Percentiles rank a stretch among this genome's conserved stretches.
Evolutionary conservation across 768 basidiomycete species (phyloP).

Genomic region (Leccinum disarticulatum): DNA sequence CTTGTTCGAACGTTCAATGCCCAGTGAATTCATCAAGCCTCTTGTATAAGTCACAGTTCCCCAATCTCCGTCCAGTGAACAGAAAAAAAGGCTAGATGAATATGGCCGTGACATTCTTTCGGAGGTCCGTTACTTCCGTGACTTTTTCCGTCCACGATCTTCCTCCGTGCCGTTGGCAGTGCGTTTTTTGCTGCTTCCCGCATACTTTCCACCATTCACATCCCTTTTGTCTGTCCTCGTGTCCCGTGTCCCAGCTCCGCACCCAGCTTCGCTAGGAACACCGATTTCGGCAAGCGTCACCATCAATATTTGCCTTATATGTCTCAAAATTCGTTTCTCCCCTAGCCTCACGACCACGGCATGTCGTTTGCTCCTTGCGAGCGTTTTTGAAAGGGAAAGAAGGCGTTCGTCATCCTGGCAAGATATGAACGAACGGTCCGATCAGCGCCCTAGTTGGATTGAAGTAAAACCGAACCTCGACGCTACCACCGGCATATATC

Average conservation of each 20-base stretch:
- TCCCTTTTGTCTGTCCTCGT: constrained; percentile 1
- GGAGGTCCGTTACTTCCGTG: constrained; percentile 15
- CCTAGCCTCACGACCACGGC: constrained; percentile 76
- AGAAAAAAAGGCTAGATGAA: background rate
- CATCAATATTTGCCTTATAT: constrained; percentile 20
- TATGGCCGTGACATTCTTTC: background rate
- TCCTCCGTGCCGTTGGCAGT: constrained; percentile 3
- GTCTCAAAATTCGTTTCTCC: constrained; percentile 68
- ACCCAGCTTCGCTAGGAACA: background rate
- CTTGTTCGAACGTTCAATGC: background rate
- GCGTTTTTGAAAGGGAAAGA: constrained; percentile 22
- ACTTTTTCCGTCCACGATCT: constrained; percentile 18
- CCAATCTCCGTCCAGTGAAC: background rate
- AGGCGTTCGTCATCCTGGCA: constrained; percentile 52
- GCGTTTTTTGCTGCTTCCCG: constrained; percentile 17
- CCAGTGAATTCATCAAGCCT: background rate
- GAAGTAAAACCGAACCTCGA: constrained; percentile 41
- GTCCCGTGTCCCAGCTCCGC: constrained; percentile 1
- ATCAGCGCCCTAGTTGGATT: background rate
- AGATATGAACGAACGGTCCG: constrained; percentile 1
- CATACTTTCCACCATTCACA: background rate
- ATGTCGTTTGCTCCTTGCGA: constrained; percentile 49
- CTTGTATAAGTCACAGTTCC: background rate
- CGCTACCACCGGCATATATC: constrained; percentile 37
- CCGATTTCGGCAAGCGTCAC: constrained; percentile 7